Base-by-base conservation (phyloP, 495 filamentous ascomycete species). In the Chaetomium tenue region DNA sequence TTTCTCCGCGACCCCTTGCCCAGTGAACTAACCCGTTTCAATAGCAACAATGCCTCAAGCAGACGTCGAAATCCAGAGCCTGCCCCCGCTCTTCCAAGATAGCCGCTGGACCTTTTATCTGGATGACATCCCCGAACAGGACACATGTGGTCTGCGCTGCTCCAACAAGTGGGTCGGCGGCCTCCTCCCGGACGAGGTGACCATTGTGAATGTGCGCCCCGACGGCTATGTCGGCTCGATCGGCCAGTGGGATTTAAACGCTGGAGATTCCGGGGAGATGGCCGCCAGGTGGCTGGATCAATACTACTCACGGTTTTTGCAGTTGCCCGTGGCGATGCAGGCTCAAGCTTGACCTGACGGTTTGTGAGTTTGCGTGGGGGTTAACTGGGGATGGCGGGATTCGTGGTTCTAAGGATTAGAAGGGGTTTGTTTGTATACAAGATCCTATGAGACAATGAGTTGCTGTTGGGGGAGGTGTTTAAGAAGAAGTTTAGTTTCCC, bases 51-150 rank as follows among this genome's bases (percentile, higher is more conserved):
- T 86, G 73, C 66, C 79, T 30, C 83, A 82, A 65, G 73, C 72
- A 5, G 78, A 81, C 3, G 78, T 90, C 48, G 88, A 90, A 70
- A 76, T 89, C 33, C 73, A 78, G 7, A 84, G 89, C 65, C 75
- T 91, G 1, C 87, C 87, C 12, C 58, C 72, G 0, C 63, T 83
- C 15, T 70, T 90, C 51, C 80, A 83, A 63, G 74, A 81, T 30
- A 87, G 85, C 70, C 77, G 82, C n/a, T 90, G 87, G 87, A 87
- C 84, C 0, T 80, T 90, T 28, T 89, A 91, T 70, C 76, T 88
- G 0, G 88, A 90, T 64, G 75, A 87, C 70, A 69, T 77, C 42
- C 78, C 78, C 37, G 74, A 78, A 68, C 69, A 81, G 48, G 84
- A 83, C 61, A 79, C 76, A 6, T 76, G 79, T 9, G 74, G 80